These are phyloP conservation scores for Fusarium mangiferae DNA, from an alignment of 2,329 filamentous ascomycete species.

Conservation along the genomic window DNA sequence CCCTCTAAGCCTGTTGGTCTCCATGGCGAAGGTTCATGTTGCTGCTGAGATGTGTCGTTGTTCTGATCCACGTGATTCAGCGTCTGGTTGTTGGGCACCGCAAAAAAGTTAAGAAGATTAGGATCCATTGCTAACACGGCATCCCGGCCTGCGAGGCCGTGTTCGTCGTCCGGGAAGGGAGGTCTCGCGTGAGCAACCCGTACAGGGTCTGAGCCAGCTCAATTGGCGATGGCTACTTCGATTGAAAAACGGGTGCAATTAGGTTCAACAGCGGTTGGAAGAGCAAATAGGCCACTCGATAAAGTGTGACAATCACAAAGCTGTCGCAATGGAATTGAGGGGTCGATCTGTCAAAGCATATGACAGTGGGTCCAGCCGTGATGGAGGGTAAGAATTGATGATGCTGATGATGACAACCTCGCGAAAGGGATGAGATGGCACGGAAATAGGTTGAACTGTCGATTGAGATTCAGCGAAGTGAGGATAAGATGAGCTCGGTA, in stretches of 20 bases:
- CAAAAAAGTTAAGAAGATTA: slow-evolving; percentile 46
- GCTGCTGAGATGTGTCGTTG: slow-evolving; percentile 40
- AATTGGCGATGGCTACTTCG: slow-evolving; percentile 31
- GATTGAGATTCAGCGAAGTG: slow-evolving; percentile 12
- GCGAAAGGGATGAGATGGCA: slow-evolving; percentile 18
- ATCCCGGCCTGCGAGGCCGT: slow-evolving; percentile 44
- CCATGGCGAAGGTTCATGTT: slow-evolving; percentile 40
- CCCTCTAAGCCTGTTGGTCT: slow-evolving; percentile 28
- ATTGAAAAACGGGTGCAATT: neutral
- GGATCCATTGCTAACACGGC: slow-evolving; percentile 47
- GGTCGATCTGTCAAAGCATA: slow-evolving; percentile 36
- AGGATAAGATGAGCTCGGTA: slow-evolving; percentile 10
- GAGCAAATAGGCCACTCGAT: slow-evolving; percentile 17
- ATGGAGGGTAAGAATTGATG: slow-evolving; percentile 6
- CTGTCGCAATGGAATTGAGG: slow-evolving; percentile 32
- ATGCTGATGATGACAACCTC: slow-evolving; percentile 20
- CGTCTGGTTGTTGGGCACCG: slow-evolving; percentile 45
- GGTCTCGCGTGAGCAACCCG: slow-evolving; percentile 38
- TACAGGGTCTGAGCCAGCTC: slow-evolving; percentile 25
- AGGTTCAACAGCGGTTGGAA: slow-evolving; percentile 6
- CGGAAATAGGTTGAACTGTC: slow-evolving; percentile 4
- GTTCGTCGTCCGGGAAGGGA: slow-evolving; percentile 32
- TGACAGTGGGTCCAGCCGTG: slow-evolving; percentile 29
- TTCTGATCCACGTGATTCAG: slow-evolving; percentile 44
- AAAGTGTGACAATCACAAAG: slow-evolving; percentile 19